Percentiles rank a stretch among this genome's conserved stretches.
phyloP scores from a whole-genome alignment of 2,329 filamentous ascomycete genomes.

The Cercospora sp. region DNA sequence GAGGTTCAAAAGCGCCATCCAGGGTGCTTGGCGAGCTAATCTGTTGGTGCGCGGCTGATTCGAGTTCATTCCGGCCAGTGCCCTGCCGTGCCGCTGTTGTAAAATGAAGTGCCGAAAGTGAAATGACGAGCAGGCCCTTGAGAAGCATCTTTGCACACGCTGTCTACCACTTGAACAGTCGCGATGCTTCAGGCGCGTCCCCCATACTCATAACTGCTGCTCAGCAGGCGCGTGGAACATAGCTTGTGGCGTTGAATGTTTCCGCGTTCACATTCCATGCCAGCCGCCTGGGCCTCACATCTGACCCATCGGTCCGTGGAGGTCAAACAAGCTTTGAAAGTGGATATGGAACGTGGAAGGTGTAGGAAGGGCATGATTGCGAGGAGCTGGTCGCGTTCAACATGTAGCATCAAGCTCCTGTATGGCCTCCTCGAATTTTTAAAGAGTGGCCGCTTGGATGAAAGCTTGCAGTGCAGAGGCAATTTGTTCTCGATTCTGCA shows the following conservation, averaged over 20 bases:
- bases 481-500: background rate
- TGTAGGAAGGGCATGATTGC: background rate
- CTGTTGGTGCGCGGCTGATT: background rate
- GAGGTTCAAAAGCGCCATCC: background rate
- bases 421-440: background rate
- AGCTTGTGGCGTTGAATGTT: background rate
- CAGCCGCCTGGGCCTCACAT: background rate
- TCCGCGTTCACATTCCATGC: background rate
- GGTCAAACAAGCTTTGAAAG: background rate
- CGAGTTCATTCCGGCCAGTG: background rate
- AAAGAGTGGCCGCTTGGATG: background rate
- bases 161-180: background rate
- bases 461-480: background rate
- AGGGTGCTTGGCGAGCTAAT: background rate
- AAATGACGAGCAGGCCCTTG: background rate
- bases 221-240: background rate
- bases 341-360: background rate
- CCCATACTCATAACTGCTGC: background rate
- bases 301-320: background rate
- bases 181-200: background rate
- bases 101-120: background rate
- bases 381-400: background rate
- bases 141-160: background rate
- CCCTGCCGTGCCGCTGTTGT: background rate
- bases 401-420: background rate